phyloP scores from a whole-genome alignment of 495 filamentous ascomycete species.

The Lepidopterella palustris region DNA sequence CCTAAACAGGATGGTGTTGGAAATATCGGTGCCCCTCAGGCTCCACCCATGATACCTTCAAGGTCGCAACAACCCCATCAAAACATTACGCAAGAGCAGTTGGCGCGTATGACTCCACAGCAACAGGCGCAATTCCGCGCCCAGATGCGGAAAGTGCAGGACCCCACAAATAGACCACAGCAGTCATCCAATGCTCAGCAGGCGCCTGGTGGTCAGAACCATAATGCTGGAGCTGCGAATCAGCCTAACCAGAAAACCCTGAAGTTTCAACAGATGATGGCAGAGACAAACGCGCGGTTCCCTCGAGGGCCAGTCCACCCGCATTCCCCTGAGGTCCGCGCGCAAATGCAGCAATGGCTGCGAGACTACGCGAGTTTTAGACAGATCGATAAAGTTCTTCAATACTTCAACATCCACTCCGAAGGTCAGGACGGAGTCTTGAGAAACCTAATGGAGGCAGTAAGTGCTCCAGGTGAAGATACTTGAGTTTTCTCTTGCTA shows the following conservation, averaged over 20 bases:
- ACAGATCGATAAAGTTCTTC: slow-evolving; percentile 15
- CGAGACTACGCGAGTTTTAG: slow-evolving; percentile 1
- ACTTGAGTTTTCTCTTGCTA: not conserved
- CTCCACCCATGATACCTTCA: slow-evolving; percentile 33
- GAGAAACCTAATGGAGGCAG: not conserved
- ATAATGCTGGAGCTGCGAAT: not conserved
- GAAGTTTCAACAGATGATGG: too few species aligned
- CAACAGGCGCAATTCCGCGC: slow-evolving; percentile 32
- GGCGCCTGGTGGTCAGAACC: not conserved
- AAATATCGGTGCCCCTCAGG: slow-evolving; percentile 32
- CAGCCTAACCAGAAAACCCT: too few species aligned
- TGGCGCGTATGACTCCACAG: slow-evolving; percentile 47
- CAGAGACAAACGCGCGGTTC: slow-evolving; percentile 7
- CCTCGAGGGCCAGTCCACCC: slow-evolving; percentile 4
- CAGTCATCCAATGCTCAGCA: slow-evolving; percentile 3
- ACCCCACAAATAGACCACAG: slow-evolving; percentile 10
- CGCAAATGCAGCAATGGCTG: slow-evolving; percentile 10
- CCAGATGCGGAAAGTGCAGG: slow-evolving; percentile 28
- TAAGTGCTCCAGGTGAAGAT: not conserved
- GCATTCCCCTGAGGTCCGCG: slow-evolving; percentile 12
- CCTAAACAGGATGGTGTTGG: slow-evolving; percentile 37
- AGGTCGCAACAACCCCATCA: slow-evolving; percentile 34
- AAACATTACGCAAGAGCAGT: slow-evolving; percentile 45
- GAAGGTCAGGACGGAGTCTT: slow-evolving; percentile 4
- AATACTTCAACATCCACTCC: slow-evolving; percentile 8